Percentiles rank a stretch among this genome's conserved stretches.
Evolutionary conservation across 2,329 filamentous ascomycete genomes (phyloP).

Genomic region (Chaetomium strumarium): DNA sequence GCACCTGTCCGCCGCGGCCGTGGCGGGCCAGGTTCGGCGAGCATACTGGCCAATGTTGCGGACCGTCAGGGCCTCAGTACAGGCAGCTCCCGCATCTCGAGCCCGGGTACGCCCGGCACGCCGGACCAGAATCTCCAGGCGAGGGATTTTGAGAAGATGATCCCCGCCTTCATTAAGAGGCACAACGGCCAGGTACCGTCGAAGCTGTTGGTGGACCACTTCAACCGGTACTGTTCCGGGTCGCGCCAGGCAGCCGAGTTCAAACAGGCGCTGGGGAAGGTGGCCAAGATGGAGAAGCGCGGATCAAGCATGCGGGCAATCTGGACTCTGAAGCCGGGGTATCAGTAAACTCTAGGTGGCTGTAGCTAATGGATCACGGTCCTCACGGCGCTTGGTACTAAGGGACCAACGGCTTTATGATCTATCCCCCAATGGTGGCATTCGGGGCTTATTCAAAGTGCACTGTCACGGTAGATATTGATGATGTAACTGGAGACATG

Average conservation of each 20-base stretch:
- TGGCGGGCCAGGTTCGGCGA: conserved; percentile 47
- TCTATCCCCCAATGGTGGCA: neutral
- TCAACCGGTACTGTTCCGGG: conserved; percentile 71
- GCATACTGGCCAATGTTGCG: conserved; percentile 52
- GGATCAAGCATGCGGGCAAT: conserved; percentile 48
- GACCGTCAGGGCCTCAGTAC: conserved; percentile 47
- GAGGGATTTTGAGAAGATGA: conserved; percentile 63
- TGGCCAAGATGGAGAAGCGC: conserved; percentile 64
- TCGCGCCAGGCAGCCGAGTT: conserved; percentile 69
- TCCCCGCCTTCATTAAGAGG: conserved; percentile 69
- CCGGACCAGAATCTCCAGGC: conserved; percentile 37
- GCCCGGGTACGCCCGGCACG: conserved; percentile 39
- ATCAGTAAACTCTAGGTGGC: conserved; percentile 22
- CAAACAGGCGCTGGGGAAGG: conserved; percentile 68
- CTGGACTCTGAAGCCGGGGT: conserved; percentile 43
- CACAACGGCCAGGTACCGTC: conserved; percentile 76
- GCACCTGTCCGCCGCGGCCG: conserved; percentile 39
- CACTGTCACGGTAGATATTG: neutral
- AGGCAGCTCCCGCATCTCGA: conserved; percentile 39
- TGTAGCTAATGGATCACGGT: neutral
- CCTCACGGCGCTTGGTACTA: too few species aligned
- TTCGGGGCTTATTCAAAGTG: neutral
- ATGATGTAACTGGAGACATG: neutral
- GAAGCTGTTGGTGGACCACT: conserved; percentile 84
- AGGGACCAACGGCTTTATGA: neutral